These are phyloP conservation scores for Hypoxylon sp. DNA, from an alignment of 2,329 filamentous ascomycete genomes.

Conservation along the genomic window DNA sequence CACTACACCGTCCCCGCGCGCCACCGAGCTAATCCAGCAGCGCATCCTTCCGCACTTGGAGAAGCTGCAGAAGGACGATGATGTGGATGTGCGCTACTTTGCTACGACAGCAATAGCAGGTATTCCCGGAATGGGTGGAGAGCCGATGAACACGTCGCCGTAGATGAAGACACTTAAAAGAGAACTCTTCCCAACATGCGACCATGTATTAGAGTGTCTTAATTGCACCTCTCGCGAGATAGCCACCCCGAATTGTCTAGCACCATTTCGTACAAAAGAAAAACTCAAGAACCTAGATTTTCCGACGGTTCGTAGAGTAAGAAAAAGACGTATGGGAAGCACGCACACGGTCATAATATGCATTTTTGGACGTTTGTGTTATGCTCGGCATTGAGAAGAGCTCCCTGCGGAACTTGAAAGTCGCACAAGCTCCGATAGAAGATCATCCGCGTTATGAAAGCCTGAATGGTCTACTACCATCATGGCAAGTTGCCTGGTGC, in stretches of 20 bases:
- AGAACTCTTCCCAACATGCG: conserved; percentile 48
- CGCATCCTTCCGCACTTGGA: conserved; percentile 90
- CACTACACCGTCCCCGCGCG: conserved; percentile 76
- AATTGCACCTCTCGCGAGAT: conserved; percentile 47
- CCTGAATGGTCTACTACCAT: conserved; percentile 11
- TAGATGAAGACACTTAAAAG: conserved; percentile 63
- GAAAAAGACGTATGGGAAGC: conserved; percentile 41
- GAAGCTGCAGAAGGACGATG: conserved; percentile 96
- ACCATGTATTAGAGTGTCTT: conserved; percentile 46
- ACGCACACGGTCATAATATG: conserved; percentile 36
- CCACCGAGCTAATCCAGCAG: conserved; percentile 85
- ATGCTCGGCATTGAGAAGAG: conserved; percentile 29
- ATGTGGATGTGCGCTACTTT: conserved; percentile 98
- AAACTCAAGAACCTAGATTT: conserved; percentile 34
- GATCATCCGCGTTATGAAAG: conserved; percentile 18
- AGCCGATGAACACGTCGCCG: conserved; percentile 77
- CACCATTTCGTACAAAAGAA: conserved; percentile 43
- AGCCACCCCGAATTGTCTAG: conserved; percentile 45
- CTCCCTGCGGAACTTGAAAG: conserved; percentile 28
- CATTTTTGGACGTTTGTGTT: conserved; percentile 41
- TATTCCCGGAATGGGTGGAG: conserved; percentile 66
- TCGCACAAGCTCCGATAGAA: conserved; percentile 36
- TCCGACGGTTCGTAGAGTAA: conserved; percentile 41
- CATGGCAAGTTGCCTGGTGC: conserved; percentile 24
- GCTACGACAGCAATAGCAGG: conserved; percentile 87